Evolutionary conservation across 257 asterid species (phyloP).

Genomic region (Solanum lycopersicoides): DNA sequence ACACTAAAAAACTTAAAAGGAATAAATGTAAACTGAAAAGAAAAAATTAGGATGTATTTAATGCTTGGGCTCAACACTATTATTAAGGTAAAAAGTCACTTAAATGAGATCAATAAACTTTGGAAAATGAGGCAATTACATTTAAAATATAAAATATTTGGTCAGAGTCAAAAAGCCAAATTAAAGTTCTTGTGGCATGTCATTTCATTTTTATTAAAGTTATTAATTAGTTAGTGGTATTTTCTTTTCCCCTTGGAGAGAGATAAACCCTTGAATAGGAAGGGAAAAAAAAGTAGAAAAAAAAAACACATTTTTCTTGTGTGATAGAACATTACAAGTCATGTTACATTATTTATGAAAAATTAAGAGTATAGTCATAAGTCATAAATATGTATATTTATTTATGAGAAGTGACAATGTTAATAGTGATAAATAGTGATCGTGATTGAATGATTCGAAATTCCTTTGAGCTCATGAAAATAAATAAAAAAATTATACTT

Average conservation of each 20-base stretch:
- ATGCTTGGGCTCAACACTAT: not conserved
- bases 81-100: not conserved
- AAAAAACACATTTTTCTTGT: not conserved
- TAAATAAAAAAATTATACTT: too few relatives aligned
- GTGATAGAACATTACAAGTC: not conserved
- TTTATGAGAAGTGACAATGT: too few relatives aligned
- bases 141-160: not conserved
- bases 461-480: too few relatives aligned
- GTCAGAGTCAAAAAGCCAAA: not conserved
- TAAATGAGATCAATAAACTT: not conserved
- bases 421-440: too few relatives aligned
- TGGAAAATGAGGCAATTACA: not conserved
- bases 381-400: not conserved
- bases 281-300: not conserved
- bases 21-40: not conserved
- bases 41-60: not conserved
- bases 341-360: not conserved
- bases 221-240: not conserved
- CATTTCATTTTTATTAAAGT: not conserved
- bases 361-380: not conserved
- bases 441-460: too few relatives aligned
- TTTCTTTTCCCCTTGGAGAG: not conserved
- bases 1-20: rapidly evolving
- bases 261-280: not conserved
- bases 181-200: not conserved